Conservation (phyloP, 164 flowering plant genomes). For the Macadamia integrifolia region DNA sequence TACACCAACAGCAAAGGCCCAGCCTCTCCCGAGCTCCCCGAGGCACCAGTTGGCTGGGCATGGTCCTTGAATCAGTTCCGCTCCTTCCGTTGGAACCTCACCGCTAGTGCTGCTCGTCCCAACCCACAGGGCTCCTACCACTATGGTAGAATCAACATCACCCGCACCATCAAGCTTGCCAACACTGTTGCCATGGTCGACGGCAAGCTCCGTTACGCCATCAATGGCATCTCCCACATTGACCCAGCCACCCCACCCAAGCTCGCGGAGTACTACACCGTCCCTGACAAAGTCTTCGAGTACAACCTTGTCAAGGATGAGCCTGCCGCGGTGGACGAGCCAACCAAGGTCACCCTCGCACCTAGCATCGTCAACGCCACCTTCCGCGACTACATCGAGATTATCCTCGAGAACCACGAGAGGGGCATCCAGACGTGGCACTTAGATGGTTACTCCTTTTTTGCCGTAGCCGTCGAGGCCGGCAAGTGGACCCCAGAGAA, state of each 20-base stretch:
- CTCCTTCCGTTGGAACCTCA: slow-evolving; percentile 41
- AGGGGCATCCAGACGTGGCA: slow-evolving; percentile 42
- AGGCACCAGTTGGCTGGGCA: slow-evolving; percentile 29
- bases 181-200: slow-evolving; percentile 24
- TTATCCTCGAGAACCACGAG: slow-evolving; percentile 49
- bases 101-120: slow-evolving; percentile 44
- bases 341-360: slow-evolving; percentile 5
- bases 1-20: slow-evolving; percentile 25
- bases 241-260: slow-evolving; percentile 28
- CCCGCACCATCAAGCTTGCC: slow-evolving; percentile 37
- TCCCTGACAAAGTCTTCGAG: slow-evolving; percentile 27
- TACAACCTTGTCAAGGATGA: slow-evolving; percentile 28
- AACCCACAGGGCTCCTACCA: slow-evolving; percentile 50
- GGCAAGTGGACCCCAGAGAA: slow-evolving; percentile 44
- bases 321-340: slow-evolving; percentile 13
- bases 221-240: slow-evolving; percentile 31
- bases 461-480: slow-evolving; percentile 39
- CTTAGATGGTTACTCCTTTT: slow-evolving; percentile 47
- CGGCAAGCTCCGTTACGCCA: slow-evolving; percentile 38
- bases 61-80: slow-evolving; percentile 43
- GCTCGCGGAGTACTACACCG: slow-evolving; percentile 38
- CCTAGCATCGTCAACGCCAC: slow-evolving; percentile 32
- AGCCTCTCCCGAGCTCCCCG: slow-evolving; percentile 25
- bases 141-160: slow-evolving; percentile 38
- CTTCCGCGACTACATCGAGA: slow-evolving; percentile 40